Evolutionary conservation across 2,329 filamentous ascomycete species (phyloP).

Genomic region (Monilinia vaccinii-corymbosi): DNA sequence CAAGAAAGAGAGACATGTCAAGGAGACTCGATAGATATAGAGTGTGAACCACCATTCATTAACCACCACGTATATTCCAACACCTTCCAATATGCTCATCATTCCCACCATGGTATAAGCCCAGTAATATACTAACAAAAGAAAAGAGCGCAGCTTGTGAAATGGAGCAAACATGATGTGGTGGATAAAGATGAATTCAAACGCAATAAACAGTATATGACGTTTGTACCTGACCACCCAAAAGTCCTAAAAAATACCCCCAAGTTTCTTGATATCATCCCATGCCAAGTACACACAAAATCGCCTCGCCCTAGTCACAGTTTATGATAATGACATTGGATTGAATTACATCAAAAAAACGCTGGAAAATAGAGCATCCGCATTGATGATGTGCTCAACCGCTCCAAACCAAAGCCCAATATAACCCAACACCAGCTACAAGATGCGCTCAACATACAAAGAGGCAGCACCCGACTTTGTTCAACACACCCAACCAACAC

Average conservation of each 20-base stretch:
- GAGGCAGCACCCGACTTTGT: constrained; percentile 21
- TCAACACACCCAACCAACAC: constrained; percentile 24
- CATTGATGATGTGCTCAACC: constrained; percentile 18
- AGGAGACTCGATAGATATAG: not conserved
- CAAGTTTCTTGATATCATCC: constrained; percentile 11
- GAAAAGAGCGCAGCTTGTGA: not conserved
- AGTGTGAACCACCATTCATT: not conserved
- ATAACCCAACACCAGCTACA: constrained; percentile 10
- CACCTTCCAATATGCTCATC: no score
- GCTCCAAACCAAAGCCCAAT: constrained; percentile 19
- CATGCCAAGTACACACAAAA: constrained; percentile 7
- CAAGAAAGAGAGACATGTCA: not conserved
- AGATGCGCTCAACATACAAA: constrained; percentile 23
- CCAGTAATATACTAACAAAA: not conserved
- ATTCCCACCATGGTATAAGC: not conserved
- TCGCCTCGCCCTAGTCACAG: constrained; percentile 10
- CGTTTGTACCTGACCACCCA: constrained; percentile 8
- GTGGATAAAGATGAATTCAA: not conserved
- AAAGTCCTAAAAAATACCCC: constrained; percentile 4
- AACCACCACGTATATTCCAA: not conserved
- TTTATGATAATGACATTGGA: constrained; percentile 12
- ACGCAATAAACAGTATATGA: not conserved
- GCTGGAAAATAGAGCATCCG: constrained; percentile 22
- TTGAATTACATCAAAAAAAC: constrained; percentile 13
- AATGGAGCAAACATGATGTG: not conserved